Conservation (phyloP, 176 grass and related monocot species). For the Miscanthus lutarioriparius region DNA sequence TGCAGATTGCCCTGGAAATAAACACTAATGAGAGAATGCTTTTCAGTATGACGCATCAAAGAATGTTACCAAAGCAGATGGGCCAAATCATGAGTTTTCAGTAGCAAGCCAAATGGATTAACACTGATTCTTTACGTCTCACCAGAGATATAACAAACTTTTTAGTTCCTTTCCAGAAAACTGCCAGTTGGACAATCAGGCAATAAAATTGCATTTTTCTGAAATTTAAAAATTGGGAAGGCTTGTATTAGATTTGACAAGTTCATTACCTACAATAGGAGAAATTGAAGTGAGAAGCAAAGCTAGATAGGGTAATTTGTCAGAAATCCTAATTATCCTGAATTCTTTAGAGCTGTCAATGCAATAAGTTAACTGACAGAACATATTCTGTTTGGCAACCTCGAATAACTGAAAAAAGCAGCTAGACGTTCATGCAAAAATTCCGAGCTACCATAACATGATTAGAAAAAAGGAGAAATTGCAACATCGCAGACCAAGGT, state of each 20-base stretch:
- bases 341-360: not conserved
- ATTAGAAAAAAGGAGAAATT: not conserved
- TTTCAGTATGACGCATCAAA: not conserved
- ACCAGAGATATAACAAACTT: not conserved
- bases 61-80: not conserved
- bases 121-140: not conserved
- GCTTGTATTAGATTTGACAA: not conserved
- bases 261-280: no score
- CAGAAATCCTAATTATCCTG: no score
- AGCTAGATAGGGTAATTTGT: not conserved
- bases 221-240: not conserved
- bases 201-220: not conserved
- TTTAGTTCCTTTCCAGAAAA: not conserved
- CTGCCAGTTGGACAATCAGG: not conserved
- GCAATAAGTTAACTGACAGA: not conserved
- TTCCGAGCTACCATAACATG: not conserved
- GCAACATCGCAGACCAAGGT: not conserved
- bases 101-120: no score
- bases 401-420: not conserved
- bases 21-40: not conserved
- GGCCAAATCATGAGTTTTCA: not conserved
- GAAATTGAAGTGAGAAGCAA: not conserved
- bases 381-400: not conserved
- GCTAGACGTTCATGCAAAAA: not conserved
- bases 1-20: slow-evolving; percentile 60